These are phyloP conservation scores for Phaffomyces thermotolerans DNA, from an alignment of 805 yeast genomes.

Conservation along the genomic window DNA sequence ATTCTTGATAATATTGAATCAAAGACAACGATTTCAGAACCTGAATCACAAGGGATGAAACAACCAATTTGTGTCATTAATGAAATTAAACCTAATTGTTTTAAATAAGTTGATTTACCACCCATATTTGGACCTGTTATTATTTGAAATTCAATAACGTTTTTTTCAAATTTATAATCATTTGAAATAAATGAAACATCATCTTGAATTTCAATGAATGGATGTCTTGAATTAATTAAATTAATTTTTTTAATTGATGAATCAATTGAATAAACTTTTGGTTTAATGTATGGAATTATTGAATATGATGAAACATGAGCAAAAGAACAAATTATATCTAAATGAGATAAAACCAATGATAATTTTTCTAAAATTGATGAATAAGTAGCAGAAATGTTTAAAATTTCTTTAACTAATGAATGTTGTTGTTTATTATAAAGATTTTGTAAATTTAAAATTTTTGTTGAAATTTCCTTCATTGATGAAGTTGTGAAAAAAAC, in stretches of 20 bases:
- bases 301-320: slow-evolving; percentile 82
- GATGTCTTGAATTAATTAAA: slow-evolving; percentile 81
- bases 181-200: slow-evolving; percentile 87
- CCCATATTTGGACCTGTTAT: slow-evolving; percentile 98
- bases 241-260: slow-evolving; percentile 38
- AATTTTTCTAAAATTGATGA: slow-evolving; percentile 68
- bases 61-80: slow-evolving; percentile 79
- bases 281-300: slow-evolving; percentile 73
- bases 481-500: slow-evolving; percentile 77
- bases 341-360: slow-evolving; percentile 54
- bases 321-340: slow-evolving; percentile 81
- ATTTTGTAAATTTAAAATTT: slow-evolving; percentile 49
- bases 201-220: slow-evolving; percentile 89
- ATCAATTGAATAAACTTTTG: slow-evolving; percentile 54
- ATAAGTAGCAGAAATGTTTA: slow-evolving; percentile 74
- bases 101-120: slow-evolving; percentile 88
- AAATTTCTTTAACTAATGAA: slow-evolving; percentile 74
- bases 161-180: slow-evolving; percentile 63
- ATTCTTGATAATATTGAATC: slow-evolving; percentile 93
- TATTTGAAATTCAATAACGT: slow-evolving; percentile 60
- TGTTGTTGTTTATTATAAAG: slow-evolving; percentile 73
- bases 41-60: slow-evolving; percentile 67
- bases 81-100: slow-evolving; percentile 84
- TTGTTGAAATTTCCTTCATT: slow-evolving; percentile 51
- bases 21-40: slow-evolving; percentile 72